Percentiles rank a stretch among this genome's conserved stretches.
phyloP scores from a whole-genome alignment of 176 grass and related monocot species.

The Juncus effusus region DNA sequence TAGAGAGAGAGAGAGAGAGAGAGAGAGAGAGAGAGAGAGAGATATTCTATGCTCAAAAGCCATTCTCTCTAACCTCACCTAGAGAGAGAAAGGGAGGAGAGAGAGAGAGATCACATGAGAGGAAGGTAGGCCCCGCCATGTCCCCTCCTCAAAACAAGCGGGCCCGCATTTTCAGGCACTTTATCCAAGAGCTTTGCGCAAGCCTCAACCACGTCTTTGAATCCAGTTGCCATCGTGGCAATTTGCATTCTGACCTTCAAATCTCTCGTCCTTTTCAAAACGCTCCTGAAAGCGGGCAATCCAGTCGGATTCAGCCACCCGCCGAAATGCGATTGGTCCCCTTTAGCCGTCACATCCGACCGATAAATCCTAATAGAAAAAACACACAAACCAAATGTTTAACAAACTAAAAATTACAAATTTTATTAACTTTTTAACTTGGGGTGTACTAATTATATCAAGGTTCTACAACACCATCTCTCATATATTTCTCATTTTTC shows the following conservation, averaged over 20 bases:
- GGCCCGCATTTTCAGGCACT: constrained; percentile 82
- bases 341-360: constrained; percentile 79
- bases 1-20: no score
- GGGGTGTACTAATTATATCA: no score
- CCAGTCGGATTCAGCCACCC: constrained; percentile 89
- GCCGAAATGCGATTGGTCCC: constrained; percentile 86
- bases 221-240: constrained; percentile 66
- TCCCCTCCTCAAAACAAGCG: constrained; percentile 73
- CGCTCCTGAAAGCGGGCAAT: constrained; percentile 86
- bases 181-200: constrained; percentile 78
- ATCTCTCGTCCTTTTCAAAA: constrained; percentile 72
- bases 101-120: constrained; percentile 48
- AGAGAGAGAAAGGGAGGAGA: not conserved
- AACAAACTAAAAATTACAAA: no score
- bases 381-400: not conserved
- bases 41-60: not conserved
- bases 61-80: no score
- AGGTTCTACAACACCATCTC: no score
- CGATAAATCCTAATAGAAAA: constrained; percentile 49
- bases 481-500: no score
- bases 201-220: constrained; percentile 52
- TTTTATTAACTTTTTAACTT: no score
- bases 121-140: constrained; percentile 92
- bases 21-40: not conserved
- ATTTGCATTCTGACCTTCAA: constrained; percentile 79